Base-by-base conservation (phyloP, 108 stramenopile species). In the Licmophora abbreviata region DNA sequence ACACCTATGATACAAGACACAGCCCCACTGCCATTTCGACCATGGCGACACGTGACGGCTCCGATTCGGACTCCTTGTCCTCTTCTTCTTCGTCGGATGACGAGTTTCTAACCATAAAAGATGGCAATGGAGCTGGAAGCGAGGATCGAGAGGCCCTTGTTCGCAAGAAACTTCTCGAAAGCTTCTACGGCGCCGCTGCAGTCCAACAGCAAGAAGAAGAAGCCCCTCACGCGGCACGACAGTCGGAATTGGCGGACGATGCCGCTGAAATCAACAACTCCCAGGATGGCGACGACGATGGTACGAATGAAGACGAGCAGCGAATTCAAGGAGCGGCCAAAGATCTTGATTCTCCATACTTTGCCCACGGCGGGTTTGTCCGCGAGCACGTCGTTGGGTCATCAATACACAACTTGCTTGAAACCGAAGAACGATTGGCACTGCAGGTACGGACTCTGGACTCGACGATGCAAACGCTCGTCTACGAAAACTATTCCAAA, bases 401-500 rank as follows among this genome's bases (percentile, higher is more conserved):
- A 18, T 54, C 64, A 32, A 58, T 71, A 9, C 76, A 79, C 35
- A 56, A 68, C 0, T 43, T 92, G n/a, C 67, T 92, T 14, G 83
- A 85, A 59, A 63, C 56, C 5, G 77, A 87, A 46, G 83, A 92
- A 58, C 55, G 57, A 0, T 51, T 92, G 36, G 73, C 90, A 9
- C 57, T 79, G 26, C 80, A 85, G 53, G 81, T 92, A 24, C 71
- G 90, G 21, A 79, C 76, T 0, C 68, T 99, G 12, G 96, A 97
- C 66, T 80, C 87, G 38, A 86, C 94, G 25, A 92, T 97, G 95
- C 99, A 99, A 66, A 95, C 92, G 24, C 66, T 99, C 42, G 99
- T 99, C 22, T 99, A 99, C 60, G 99, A 97, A 55, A 99, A 99
- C 70, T 99, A 99, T 78, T 85, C 84, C 63, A 96, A 96, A 51